Percentiles rank a stretch among this genome's conserved stretches.
Conservation (phyloP, 164 flowering plant genomes). For the Chloranthus sessilifolius region DNA sequence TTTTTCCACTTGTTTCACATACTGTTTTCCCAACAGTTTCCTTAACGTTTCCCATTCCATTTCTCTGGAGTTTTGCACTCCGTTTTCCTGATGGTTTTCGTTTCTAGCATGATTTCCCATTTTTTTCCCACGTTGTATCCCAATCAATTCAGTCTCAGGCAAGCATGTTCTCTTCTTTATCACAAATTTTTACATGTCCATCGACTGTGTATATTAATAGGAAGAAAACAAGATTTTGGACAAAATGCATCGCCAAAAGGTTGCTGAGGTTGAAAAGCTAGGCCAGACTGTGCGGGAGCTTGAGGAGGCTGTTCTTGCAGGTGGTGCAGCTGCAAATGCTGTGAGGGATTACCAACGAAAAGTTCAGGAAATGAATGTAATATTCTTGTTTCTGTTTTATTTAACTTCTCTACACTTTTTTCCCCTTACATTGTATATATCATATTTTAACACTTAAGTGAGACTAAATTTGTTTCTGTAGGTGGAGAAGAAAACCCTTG, state of each 20-base stretch:
- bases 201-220: slow-evolving; percentile 20
- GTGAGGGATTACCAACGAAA: slow-evolving; percentile 83
- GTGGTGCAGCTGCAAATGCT: slow-evolving; percentile 93
- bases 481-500: slow-evolving; percentile 82
- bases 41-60: too few species aligned
- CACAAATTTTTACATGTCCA: neutral
- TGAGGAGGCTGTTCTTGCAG: slow-evolving; percentile 89
- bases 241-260: slow-evolving; percentile 79
- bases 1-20: too few species aligned
- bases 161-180: neutral
- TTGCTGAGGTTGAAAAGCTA: slow-evolving; percentile 88
- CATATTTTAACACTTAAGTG: neutral
- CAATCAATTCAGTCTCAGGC: neutral
- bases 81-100: too few species aligned
- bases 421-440: neutral
- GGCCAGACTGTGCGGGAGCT: slow-evolving; percentile 80
- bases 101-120: too few species aligned
- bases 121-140: too few species aligned
- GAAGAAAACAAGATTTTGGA: slow-evolving; percentile 87
- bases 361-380: slow-evolving; percentile 81
- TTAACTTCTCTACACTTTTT: neutral
- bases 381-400: neutral
- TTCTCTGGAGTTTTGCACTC: too few species aligned
- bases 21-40: too few species aligned
- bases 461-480: slow-evolving; percentile 21